Evolutionary conservation across 345 rosid genomes (phyloP), one percentile per base, ranked within the genome.

Genomic region (Kandelia obovata): DNA sequence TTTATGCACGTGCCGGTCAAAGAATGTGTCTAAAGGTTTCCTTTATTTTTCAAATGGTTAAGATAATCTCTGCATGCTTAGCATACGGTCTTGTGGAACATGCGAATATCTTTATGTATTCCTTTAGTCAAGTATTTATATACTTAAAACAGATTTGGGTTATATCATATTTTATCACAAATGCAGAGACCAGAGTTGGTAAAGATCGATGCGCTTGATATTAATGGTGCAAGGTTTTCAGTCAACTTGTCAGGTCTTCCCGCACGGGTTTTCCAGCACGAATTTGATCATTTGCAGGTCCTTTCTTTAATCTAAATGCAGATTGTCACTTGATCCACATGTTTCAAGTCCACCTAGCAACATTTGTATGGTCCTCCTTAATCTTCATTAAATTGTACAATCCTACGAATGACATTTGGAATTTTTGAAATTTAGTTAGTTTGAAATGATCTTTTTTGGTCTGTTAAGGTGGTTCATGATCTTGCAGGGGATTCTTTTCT

Each of bases 201-300:
- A 35, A 92, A 87, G 78, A 79, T 95, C 85, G 99, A 92, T 85
- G 97, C 99, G 53, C 85, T 58, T 75, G 96, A 92, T 62, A 75
- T 92, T 28, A 81, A 61, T 67, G 99, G 98, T 66, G 83, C 82
- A 28, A 92, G 64, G 72, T 95, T 90, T 83, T 71, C 81, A 37
- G 75, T 95, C 67, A 86, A 72, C 74, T 81, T 92, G 69, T 85
- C 96, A 0, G 96, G 80, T 75, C 88, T 95, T 81, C 87, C 91
- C 61, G 94, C 92, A 68, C 81, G 99, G 61, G 84, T 92, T 75
- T 95, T 95, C 77, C 99, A 92, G 75, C 99, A 92, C 70, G 99
- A 95, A 80, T 95, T 85, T 59, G 99, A 95, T 72, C 98, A 95
- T 81, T 75, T 95, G 57, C 85, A 88, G 96, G 98, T 95, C 61